Percentiles rank a stretch among this genome's conserved stretches.
Conservation (phyloP, 2,329 filamentous ascomycete genomes). For the Calonectria pauciramosa region DNA sequence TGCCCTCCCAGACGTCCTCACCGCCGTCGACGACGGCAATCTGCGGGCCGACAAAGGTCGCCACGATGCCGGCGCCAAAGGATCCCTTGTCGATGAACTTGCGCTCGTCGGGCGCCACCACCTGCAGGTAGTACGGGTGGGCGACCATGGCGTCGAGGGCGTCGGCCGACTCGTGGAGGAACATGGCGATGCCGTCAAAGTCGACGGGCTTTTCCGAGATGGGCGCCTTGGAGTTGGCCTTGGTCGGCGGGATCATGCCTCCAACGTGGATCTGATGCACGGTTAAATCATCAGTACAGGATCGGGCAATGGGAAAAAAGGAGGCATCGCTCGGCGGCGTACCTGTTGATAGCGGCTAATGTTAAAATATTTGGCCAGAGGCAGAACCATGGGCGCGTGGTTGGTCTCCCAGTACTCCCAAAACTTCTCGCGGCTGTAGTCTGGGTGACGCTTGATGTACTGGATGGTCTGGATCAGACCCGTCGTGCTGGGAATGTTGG, state of each 20-base stretch:
- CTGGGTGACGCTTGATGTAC: not conserved
- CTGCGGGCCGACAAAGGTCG: not conserved
- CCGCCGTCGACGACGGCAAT: not conserved
- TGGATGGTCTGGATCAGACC: not conserved
- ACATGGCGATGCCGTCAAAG: slow-evolving; percentile 5
- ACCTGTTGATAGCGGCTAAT: not conserved
- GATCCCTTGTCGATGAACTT: not conserved
- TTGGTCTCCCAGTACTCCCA: not conserved
- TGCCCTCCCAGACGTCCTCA: not conserved
- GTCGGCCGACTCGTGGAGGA: not conserved
- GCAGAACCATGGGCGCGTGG: not conserved
- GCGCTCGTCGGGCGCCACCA: not conserved
- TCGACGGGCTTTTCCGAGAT: not conserved
- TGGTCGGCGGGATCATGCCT: not conserved
- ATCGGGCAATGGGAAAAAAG: too few species aligned
- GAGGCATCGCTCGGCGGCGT: not conserved
- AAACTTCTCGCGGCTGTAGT: not conserved
- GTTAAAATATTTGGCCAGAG: not conserved
- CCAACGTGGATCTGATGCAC: not conserved
- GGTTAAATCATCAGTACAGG: not conserved
- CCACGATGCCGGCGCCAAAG: not conserved
- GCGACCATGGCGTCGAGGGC: not conserved
- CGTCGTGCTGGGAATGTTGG: not conserved
- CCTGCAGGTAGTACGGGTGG: not conserved
- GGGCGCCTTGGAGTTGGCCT: not conserved